Base-by-base conservation (phyloP, 1,284 basidiomycete genomes). In the Sporisorium sorghi region DNA sequence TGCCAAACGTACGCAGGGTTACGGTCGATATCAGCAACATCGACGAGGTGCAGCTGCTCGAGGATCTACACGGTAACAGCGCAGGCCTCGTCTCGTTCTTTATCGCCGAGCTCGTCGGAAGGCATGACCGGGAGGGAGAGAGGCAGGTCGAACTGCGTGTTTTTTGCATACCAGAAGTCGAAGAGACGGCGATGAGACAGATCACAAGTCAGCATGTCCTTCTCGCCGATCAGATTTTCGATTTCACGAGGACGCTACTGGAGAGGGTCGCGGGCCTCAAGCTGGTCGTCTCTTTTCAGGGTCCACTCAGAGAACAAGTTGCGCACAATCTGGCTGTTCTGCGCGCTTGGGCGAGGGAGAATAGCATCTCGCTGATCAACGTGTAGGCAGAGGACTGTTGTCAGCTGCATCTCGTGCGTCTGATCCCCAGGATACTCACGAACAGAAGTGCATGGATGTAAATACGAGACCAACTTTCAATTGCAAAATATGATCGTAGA, bases 21-120 rank as follows among this genome's bases (percentile, higher is more conserved):
- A 62, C 59, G 3, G 32, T 68, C 12, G 59, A 62, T 24, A 62
- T 68, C 37, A 62, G 55, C 19, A 23, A 23, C 28, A 32, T 23
- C n/a, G 23, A 26, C 2, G 43, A 35, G 14, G 17, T 49, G 2
- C 23, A 42, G 14, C 5, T 23, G 1, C 26, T 43, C 2, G 58
- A 60, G 3, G 48, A 42, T 1, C 8, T 52, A 14, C 26, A 24
- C n/a, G 30, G 37, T 4, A 48, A 53, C 17, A 43, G 43, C 14
- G 58, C 55, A 5, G 39, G 58, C 1, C 43, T 39, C 14, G 28
- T 53, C 11, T 47, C 54, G 12, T 30, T 11, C 19, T 53, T 67
- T 9, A 28, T 60, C 19, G 58, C 42, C n/a, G 39, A 58, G 39
- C 56, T 66, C 11, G 28, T 59, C 6, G 63, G 57, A n/a, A 44